Evolutionary conservation across 1,284 basidiomycete species (phyloP).

Genomic region (Puccinia novopanici): DNA sequence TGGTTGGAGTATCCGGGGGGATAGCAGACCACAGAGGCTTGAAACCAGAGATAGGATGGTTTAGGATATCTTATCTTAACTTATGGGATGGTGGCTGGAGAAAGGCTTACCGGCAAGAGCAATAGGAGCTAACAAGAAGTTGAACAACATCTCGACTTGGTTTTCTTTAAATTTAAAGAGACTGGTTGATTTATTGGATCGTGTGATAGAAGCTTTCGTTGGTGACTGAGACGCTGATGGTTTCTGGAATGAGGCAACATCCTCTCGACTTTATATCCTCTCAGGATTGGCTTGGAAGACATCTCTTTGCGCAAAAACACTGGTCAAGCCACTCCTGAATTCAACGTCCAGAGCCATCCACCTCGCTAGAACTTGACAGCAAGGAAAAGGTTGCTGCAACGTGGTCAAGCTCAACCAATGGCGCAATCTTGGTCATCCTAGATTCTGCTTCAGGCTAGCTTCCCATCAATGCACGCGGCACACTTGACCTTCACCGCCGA

Average conservation of each 20-base stretch:
- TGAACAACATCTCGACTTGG: conserved; percentile 21
- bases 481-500: background rate
- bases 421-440: background rate
- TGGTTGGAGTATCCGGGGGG: background rate
- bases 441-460: background rate
- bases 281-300: background rate
- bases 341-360: background rate
- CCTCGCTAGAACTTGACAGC: conserved; percentile 3
- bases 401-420: background rate
- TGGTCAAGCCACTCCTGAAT: background rate
- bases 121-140: conserved; percentile 24
- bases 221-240: background rate
- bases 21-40: conserved; percentile 26
- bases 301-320: background rate
- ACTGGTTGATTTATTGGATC: background rate
- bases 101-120: conserved; percentile 25
- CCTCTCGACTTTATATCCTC: background rate
- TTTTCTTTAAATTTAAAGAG: background rate
- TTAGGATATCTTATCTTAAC: background rate
- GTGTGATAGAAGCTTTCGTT: background rate
- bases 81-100: no score
- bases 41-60: background rate
- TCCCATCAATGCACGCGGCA: background rate
- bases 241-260: background rate
- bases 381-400: conserved; percentile 12